These are phyloP conservation scores for Xylaria palmicola DNA, from an alignment of 495 filamentous ascomycete species.

Conservation along the genomic window DNA sequence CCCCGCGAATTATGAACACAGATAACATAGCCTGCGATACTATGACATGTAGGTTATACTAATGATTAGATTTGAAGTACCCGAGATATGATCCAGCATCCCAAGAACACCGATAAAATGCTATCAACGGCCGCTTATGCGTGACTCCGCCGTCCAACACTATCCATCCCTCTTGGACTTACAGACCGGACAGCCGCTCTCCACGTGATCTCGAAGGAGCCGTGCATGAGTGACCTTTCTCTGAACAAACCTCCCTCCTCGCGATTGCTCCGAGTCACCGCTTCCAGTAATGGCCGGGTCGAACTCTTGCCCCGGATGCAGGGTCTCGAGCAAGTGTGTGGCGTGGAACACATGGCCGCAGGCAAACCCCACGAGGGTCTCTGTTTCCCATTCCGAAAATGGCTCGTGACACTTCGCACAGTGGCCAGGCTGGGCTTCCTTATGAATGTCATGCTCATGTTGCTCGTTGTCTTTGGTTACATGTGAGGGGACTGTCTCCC, in stretches of 20 bases:
- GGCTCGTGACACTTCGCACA: constrained; percentile 64
- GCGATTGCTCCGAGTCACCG: constrained; percentile 37
- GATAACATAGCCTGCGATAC: neutral
- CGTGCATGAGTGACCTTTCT: constrained; percentile 89
- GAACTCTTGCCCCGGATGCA: constrained; percentile 40
- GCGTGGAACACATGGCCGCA: constrained; percentile 93
- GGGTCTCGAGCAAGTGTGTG: constrained; percentile 63
- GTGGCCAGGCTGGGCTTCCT: constrained; percentile 45
- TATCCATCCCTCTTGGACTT: constrained; percentile 31
- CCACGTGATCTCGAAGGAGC: constrained; percentile 67
- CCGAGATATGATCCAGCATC: neutral
- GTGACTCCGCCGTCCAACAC: constrained; percentile 10
- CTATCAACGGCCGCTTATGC: constrained; percentile 7
- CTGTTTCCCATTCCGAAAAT: constrained; percentile 60
- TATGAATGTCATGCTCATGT: constrained; percentile 20
- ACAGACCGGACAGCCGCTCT: constrained; percentile 71
- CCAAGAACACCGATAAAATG: constrained; percentile 4
- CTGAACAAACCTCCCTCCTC: constrained; percentile 53
- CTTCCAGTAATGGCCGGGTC: constrained; percentile 36
- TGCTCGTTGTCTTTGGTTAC: constrained; percentile 14
- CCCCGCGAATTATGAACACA: neutral
- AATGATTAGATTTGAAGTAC: too few relatives aligned
- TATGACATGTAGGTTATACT: too few relatives aligned
- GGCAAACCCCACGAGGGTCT: constrained; percentile 85
- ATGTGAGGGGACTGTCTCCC: constrained; percentile 32